A percentile compares a stretch with the other conserved stretches of the same genome.
phyloP scores from a whole-genome alignment of 805 yeast species.

The Saccharomyces mikatae region DNA sequence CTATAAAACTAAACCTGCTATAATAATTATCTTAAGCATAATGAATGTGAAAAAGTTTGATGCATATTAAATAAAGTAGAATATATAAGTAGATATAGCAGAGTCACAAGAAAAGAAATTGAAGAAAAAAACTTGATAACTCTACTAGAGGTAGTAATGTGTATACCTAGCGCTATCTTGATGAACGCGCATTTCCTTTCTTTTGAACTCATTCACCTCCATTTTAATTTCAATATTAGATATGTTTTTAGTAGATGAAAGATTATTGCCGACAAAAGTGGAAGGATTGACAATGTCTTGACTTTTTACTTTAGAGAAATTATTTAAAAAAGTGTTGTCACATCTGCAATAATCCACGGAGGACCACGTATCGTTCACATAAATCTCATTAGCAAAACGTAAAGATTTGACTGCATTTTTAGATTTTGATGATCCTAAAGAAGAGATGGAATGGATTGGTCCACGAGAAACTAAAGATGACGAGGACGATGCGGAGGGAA shows the following conservation, averaged over 20 bases:
- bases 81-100: background rate
- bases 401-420: slow-evolving; percentile 8
- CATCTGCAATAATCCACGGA: slow-evolving; percentile 24
- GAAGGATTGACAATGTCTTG: slow-evolving; percentile 12
- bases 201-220: slow-evolving; percentile 59
- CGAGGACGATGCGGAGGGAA: background rate
- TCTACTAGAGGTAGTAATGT: background rate
- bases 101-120: background rate
- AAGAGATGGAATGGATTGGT: background rate
- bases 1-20: too few species aligned
- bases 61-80: background rate
- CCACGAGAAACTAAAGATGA: background rate
- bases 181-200: slow-evolving; percentile 61
- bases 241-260: background rate
- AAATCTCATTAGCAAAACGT: slow-evolving; percentile 22
- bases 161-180: slow-evolving; percentile 37
- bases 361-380: slow-evolving; percentile 25
- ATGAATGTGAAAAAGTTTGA: background rate
- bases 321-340: slow-evolving; percentile 17
- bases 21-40: background rate
- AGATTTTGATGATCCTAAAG: background rate
- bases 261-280: background rate
- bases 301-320: slow-evolving; percentile 1
- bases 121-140: background rate
- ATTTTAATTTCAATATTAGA: slow-evolving; percentile 38